A percentile compares a stretch with the other conserved stretches of the same genome.
Evolutionary conservation across 108 stramenopile species (phyloP).

Genomic region (Epipyxis sp.): DNA sequence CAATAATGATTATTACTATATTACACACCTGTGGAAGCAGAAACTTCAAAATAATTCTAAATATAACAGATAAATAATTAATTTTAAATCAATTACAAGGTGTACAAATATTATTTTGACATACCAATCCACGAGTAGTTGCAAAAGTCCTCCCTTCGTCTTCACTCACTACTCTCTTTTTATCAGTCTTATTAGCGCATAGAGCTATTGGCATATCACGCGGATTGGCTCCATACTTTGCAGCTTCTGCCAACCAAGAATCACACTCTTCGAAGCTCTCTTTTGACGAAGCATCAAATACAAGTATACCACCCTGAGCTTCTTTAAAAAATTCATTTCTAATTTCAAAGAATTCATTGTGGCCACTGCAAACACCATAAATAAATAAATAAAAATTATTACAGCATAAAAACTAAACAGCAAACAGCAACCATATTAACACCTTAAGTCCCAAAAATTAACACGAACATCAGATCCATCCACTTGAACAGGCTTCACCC

Average conservation of each 20-base stretch:
- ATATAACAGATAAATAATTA: no score
- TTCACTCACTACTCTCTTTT: slow-evolving; percentile 43
- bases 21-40: slow-evolving; percentile 60
- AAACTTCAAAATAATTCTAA: slow-evolving; percentile 70
- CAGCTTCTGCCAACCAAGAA: slow-evolving; percentile 61
- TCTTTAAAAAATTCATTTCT: slow-evolving; percentile 78
- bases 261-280: slow-evolving; percentile 59
- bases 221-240: slow-evolving; percentile 52
- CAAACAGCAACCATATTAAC: slow-evolving; percentile 40
- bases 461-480: slow-evolving; percentile 54
- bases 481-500: slow-evolving; percentile 61
- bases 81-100: no score
- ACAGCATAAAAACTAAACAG: no score
- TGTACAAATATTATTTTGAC: no score
- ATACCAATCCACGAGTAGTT: slow-evolving; percentile 48
- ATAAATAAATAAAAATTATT: no score
- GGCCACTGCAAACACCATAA: no score
- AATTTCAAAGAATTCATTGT: slow-evolving; percentile 67
- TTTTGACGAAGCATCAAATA: slow-evolving; percentile 61
- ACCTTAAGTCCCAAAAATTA: slow-evolving; percentile 51
- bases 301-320: slow-evolving; percentile 61
- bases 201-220: slow-evolving; percentile 54
- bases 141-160: slow-evolving; percentile 61
- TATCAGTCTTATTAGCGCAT: slow-evolving; percentile 66
- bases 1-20: no score